Evolutionary conservation across 257 asterid species (phyloP), one percentile per base, ranked within the genome.

Genomic region (Nicotiana tabacum): DNA sequence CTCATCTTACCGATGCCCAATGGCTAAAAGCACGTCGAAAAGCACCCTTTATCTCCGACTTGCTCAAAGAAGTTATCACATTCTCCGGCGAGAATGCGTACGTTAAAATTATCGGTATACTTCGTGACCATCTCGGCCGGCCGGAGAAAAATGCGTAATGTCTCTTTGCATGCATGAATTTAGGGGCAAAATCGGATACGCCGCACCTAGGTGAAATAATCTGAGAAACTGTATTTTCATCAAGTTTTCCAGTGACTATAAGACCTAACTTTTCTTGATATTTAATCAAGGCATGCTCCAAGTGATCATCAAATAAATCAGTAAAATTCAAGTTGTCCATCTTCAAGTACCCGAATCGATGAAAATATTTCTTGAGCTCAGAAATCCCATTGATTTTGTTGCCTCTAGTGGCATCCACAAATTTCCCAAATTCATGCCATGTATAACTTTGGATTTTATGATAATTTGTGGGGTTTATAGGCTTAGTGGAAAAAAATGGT

Each of bases 181-280:
- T 1, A 5, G 77, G 77, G 8, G 24, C 12, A 3, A 18, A 46
- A 77, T 96, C 98, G 0, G 89, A 78, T 9, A 96, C 90, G 27
- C 97, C 98, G 30, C 98, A 94, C 83, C 95, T 83, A 3, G 98
- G 99, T 1, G 88, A 81, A 88, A 82, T 89, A 81, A 95, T 81
- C 18, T 89, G 86, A 0, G 86, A 64, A 1, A 91, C 30, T 1
- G 98, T 95, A 9, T 11, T 30, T 0, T 79, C 68, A 81, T 95
- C 92, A 65, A 95, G 89, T 55, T 65, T 87, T 77, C 93, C 90
- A 0, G 92, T 90, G 1, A 89, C 32, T 0, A 89, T 17, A 46
- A 95, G 91, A 35, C 95, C 92, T 10, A 88, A 61, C 29, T 77
- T 91, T 2, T 79, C 46, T 77, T 95, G 98, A 68, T 93, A 95